phyloP scores from a whole-genome alignment of 176 grass and related monocot genomes.

The Guadua angustifolia region DNA sequence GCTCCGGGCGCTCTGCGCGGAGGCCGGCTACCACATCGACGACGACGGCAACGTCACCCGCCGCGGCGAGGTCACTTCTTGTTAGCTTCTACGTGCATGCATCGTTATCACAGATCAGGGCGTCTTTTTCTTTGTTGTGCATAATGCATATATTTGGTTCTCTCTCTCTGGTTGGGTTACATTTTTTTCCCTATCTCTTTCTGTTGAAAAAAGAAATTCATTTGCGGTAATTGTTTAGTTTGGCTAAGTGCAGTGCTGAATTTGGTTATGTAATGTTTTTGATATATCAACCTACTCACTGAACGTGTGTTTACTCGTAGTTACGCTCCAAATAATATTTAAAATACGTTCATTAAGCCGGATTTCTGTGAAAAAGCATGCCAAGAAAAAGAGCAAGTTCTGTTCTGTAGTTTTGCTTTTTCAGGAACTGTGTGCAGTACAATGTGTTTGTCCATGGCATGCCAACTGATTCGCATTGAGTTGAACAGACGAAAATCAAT shows the following conservation, averaged over 20 bases:
- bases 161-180: not conserved
- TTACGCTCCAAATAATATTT: not conserved
- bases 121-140: not conserved
- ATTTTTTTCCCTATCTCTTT: not conserved
- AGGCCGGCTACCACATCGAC: slow-evolving; percentile 78
- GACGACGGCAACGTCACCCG: slow-evolving; percentile 75
- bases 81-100: not conserved
- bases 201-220: not conserved
- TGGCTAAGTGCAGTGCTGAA: no score
- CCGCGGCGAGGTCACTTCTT: slow-evolving; percentile 40
- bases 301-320: not conserved
- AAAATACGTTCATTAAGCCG: not conserved
- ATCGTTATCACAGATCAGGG: not conserved
- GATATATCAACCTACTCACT: not conserved
- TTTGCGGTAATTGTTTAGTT: not conserved
- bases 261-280: not conserved
- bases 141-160: not conserved
- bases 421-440: not conserved
- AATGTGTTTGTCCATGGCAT: not conserved
- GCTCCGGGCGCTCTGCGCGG: slow-evolving; percentile 74
- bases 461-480: not conserved
- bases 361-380: not conserved
- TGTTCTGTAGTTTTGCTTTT: not conserved
- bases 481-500: not conserved
- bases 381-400: not conserved